Evolutionary conservation across 441 rosid genomes (phyloP).

Genomic region (Macaranga tanarius): DNA sequence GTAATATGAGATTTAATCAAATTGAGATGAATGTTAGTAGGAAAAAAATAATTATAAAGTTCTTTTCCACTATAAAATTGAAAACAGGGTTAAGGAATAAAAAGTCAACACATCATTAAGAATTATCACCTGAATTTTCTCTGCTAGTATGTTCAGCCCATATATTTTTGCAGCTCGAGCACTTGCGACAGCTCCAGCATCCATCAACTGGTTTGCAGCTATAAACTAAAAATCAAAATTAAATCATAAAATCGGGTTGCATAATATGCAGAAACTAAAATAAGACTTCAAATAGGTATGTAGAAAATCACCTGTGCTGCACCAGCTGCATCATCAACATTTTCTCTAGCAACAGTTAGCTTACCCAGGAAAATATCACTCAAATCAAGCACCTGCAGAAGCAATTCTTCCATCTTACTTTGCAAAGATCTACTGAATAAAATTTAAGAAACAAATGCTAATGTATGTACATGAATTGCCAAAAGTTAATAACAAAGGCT

Average conservation of each 20-base stretch:
- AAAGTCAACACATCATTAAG: constrained; percentile 2
- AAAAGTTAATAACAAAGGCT: background rate
- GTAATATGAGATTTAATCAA: background rate
- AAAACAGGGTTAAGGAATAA: background rate
- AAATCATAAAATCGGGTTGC: background rate
- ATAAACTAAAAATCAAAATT: constrained; percentile 34
- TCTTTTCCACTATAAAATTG: background rate
- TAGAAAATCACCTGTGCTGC: constrained; percentile 46
- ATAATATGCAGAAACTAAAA: background rate
- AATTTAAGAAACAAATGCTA: background rate
- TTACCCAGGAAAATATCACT: constrained; percentile 40
- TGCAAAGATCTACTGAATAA: background rate
- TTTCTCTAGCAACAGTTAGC: constrained; percentile 44
- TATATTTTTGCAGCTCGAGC: constrained; percentile 55
- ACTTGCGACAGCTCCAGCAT: constrained; percentile 57
- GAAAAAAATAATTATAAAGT: background rate
- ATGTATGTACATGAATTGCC: background rate
- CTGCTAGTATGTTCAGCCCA: constrained; percentile 50
- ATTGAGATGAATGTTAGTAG: background rate
- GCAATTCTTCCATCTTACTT: background rate
- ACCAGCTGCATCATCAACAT: constrained; percentile 42
- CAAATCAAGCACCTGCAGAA: constrained; percentile 44
- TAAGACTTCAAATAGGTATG: background rate
- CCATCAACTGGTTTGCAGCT: constrained; percentile 42
- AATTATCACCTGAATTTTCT: constrained; percentile 41